Base-by-base conservation (phyloP, 1,284 basidiomycete species). In the Vanrija humicola region DNA sequence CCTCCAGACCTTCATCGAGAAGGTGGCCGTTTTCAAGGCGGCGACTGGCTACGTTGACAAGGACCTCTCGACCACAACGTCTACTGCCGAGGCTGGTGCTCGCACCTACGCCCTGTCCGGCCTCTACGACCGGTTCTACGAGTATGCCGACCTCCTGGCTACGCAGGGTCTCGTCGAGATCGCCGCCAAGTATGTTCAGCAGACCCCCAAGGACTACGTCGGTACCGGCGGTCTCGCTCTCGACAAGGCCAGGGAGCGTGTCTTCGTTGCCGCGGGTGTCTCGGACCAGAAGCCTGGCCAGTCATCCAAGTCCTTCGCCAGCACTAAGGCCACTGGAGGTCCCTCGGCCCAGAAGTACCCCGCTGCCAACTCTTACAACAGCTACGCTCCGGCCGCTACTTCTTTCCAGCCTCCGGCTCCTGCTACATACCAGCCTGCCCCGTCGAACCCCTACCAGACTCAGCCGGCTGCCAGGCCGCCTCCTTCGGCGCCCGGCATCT, bases 1-100 rank as follows among this genome's bases (percentile, higher is more conserved):
- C 1, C 79, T 98, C 34, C 93, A 98, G 76, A 88, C 88, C 0
- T 95, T 98, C 78, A 84, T 98, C 69, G 95, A 98, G 77, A 98
- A 98, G 79, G 92, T 98, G 43, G 87, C 90, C 1, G 86, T 96
- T 42, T 98, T 98, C 84, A 86, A 90, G 60, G 83, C 84, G 53
- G 95, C 95, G 0, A 90, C 90, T 51, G 84, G 83, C 39, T 98
- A 97, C 74, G 82, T 85, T 60, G 95, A 98, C 72, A 77, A 80
- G 34, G 93, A 96, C 63, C 80, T 98, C 21, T 66, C 76, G 12
- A 57, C 59, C 3, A 38, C 40, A 16, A 59, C 69, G 38, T 78
- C 81, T 2, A 70, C 68, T 19, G 72, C 78, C 21, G 81, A 82
- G 55, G 78, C 79, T 1, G 80, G 80, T 6, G 82, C 81, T 6